phyloP scores from a whole-genome alignment of 2,329 filamentous ascomycete genomes.

The Plectosphaerella cucumerina region DNA sequence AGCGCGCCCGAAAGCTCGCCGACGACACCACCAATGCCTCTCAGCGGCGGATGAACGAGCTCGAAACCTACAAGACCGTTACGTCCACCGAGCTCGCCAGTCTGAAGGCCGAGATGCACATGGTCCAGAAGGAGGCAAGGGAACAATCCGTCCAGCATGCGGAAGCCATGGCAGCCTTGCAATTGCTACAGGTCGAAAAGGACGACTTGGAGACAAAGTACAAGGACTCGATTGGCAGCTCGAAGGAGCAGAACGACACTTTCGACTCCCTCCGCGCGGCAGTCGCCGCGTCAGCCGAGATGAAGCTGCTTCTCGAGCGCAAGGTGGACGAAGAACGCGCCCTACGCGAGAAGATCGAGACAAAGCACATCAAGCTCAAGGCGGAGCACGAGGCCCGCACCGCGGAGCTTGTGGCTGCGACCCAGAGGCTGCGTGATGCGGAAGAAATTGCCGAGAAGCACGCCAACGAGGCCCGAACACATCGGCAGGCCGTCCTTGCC shows the following conservation, averaged over 20 bases:
- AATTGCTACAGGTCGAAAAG: slow-evolving; percentile 82
- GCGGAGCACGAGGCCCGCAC: slow-evolving; percentile 78
- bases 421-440: slow-evolving; percentile 73
- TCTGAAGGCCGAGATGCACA: slow-evolving; percentile 79
- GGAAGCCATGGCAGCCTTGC: slow-evolving; percentile 70
- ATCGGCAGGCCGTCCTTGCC: slow-evolving; percentile 75
- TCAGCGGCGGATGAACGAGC: slow-evolving; percentile 75
- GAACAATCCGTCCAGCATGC: slow-evolving; percentile 76
- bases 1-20: slow-evolving; percentile 72
- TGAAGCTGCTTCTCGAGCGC: slow-evolving; percentile 70
- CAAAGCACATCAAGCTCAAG: slow-evolving; percentile 71
- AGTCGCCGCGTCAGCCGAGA: slow-evolving; percentile 73
- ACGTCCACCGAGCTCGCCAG: slow-evolving; percentile 82
- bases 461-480: slow-evolving; percentile 79
- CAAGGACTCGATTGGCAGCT: slow-evolving; percentile 60
- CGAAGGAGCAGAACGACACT: slow-evolving; percentile 65
- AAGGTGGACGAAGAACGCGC: slow-evolving; percentile 79
- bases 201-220: slow-evolving; percentile 68
- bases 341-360: slow-evolving; percentile 71
- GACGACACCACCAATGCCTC: slow-evolving; percentile 84
- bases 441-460: slow-evolving; percentile 87
- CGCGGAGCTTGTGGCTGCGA: slow-evolving; percentile 70
- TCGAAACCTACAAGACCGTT: slow-evolving; percentile 80
- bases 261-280: slow-evolving; percentile 74
- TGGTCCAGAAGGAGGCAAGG: slow-evolving; percentile 70